A percentile compares a stretch with the other conserved stretches of the same genome.
phyloP scores from a whole-genome alignment of 2,329 filamentous ascomycete genomes.

The Colletotrichum orchidophilum region DNA sequence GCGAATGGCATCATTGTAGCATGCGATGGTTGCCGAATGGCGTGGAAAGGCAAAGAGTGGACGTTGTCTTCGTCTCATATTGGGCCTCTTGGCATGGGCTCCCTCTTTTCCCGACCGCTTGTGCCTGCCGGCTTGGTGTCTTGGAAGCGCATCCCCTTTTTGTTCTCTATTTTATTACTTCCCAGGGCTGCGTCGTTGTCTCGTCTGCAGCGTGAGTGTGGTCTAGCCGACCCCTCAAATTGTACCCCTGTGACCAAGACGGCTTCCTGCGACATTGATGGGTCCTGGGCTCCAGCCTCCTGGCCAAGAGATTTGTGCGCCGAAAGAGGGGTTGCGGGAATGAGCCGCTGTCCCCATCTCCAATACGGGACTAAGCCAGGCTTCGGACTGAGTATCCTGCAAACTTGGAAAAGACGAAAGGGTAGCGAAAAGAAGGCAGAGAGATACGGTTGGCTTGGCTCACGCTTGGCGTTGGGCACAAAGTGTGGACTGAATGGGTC shows the following conservation, averaged over 20 bases:
- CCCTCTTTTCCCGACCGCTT: constrained; percentile 32
- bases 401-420: background rate
- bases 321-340: constrained; percentile 14
- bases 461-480: constrained; percentile 25
- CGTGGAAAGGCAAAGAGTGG: constrained; percentile 10
- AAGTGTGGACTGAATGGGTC: constrained; percentile 30
- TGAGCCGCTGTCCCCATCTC: constrained; percentile 11
- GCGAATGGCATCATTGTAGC: constrained; percentile 23
- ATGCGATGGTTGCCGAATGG: background rate
- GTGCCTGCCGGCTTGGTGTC: constrained; percentile 33
- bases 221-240: constrained; percentile 2
- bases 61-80: constrained; percentile 5
- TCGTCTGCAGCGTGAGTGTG: constrained; percentile 3
- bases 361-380: background rate
- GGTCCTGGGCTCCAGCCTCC: too few species aligned
- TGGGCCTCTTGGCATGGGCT: constrained; percentile 33
- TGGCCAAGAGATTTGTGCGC: constrained; percentile 30
- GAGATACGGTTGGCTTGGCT: constrained; percentile 23
- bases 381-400: background rate
- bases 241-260: constrained; percentile 20
- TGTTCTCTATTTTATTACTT: constrained; percentile 1
- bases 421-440: background rate
- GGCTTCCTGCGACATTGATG: constrained; percentile 24
- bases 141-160: constrained; percentile 12
- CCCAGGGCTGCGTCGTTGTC: constrained; percentile 4